Base-by-base conservation (phyloP, 352 stramenopile species). In the Pythium phragmiticola region DNA sequence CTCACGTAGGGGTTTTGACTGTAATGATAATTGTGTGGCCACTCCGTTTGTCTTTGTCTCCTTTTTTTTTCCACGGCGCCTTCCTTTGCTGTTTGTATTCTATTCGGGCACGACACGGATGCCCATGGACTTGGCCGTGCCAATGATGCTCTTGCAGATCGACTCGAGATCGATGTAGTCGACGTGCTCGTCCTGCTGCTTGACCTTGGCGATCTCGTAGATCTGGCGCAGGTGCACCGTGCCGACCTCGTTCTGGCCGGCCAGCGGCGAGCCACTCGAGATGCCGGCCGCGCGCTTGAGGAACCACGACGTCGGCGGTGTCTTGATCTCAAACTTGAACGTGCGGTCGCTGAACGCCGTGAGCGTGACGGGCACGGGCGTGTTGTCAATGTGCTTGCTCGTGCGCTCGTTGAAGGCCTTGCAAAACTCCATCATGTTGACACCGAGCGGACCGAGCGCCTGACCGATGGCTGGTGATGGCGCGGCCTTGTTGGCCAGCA, bases 391-490 rank as follows among this genome's bases (percentile, higher is more conserved):
- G 42, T 98, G 82, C 42, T 92, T 84, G 73, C 82, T 80, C 42
- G 97, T 99, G 64, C 86, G 86, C 17, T 98, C 97, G 74, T 99
- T 99, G 76, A 99, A 99, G 57, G 96, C 89, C 82, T 99, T 99
- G 88, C 96, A 99, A 78, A 99, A 99, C 77, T 99, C 95, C 78
- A 98, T 98, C 97, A 99, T 99, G 84, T 99, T 99, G 43, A 99
- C 94, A 65, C 97, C 97, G 5, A 99, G 81, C 42, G 97, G 97
- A 80, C 97, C 97, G 13, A 99, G 78, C 47, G 89, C 88, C 76
- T 97, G 84, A 64, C 88, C 88, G 73, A 96, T 96, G 48, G 87
- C 87, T 7, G 88, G 87, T 60, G 85, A 95, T 51, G 88, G 88
- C 72, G 78, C 88, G 49, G 88, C 88, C 73, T 95, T 94, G 69